Evolutionary conservation across 305 asterid species (phyloP), one percentile per base, ranked within the genome.

Genomic region (Solanum hybrid): DNA sequence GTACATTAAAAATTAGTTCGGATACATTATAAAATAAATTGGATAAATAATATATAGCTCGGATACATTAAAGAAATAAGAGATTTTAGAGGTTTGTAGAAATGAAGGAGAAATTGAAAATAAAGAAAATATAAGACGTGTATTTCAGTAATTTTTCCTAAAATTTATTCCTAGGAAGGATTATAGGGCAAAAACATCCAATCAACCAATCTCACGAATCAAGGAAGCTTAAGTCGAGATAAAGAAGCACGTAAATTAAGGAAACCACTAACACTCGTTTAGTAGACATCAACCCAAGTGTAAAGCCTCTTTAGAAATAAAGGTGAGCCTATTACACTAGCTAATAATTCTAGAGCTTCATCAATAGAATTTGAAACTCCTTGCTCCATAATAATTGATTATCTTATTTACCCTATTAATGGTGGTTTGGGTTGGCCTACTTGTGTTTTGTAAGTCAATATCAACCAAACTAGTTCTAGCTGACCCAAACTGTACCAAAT

Each of bases 71-170:
- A 40, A 40, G 16, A 40, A 40, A 40, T 40, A 40, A 40, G 16
- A 40, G 16, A 40, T 40, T 40, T 40, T 40, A 10, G 11, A 39
- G 12, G 4, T 9, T 37, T 37, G 9, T 37, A 39, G 13, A 40
- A 40, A 40, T 11, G 14, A 40, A 40, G 5, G 51, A 11, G 51
- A 11, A 3, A 40, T 40, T 40, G 51, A 0, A 40, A 40, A 40
- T 40, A 40, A 40, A 11, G 0, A 0, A 40, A 40, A 0, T 2
- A 40, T 40, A 40, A 40, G 5, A 40, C 16, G 51, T 11, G 5
- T 40, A 40, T 40, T 40, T 40, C 16, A 40, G 0, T 40, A 4
- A 40, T 40, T 40, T 40, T 40, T 40, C 6, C 6, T 40, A 40
- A 11, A 40, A 11, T 40, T 40, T 61, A 20, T 20, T 61, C 24